A percentile compares a stretch with the other conserved stretches of the same genome.
Evolutionary conservation across 345 rosid species (phyloP).

Genomic region (Eucalyptus regnans): DNA sequence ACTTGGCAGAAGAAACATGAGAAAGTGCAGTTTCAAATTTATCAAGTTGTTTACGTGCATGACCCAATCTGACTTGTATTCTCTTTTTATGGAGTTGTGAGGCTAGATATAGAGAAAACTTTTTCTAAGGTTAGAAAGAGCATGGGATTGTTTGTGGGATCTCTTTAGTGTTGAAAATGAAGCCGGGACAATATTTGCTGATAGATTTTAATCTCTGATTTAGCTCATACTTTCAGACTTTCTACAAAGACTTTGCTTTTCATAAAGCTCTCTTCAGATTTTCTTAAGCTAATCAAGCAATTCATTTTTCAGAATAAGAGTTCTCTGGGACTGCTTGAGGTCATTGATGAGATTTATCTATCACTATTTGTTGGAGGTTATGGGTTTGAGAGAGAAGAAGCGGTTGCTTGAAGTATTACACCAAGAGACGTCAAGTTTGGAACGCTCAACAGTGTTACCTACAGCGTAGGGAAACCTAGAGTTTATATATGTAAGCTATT

Average conservation of each 20-base stretch:
- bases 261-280: background rate
- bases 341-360: background rate
- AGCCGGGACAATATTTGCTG: background rate
- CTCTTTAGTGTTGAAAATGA: background rate
- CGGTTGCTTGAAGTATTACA: too few relatives aligned
- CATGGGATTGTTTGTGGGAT: background rate
- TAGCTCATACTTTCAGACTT: background rate
- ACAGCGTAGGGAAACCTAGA: too few relatives aligned
- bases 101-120: background rate
- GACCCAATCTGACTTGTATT: background rate
- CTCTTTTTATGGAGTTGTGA: background rate
- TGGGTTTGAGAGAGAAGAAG: too few relatives aligned
- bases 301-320: background rate
- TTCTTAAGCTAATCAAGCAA: background rate
- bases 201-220: background rate
- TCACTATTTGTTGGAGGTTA: too few relatives aligned
- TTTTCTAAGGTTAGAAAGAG: background rate
- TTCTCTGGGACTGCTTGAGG: background rate
- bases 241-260: background rate
- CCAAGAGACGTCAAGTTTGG: too few relatives aligned
- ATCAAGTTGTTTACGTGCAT: background rate
- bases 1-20: background rate
- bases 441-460: too few relatives aligned
- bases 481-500: too few relatives aligned
- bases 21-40: background rate